Conservation (phyloP, 225 moss, liverwort and hornwort species). For the Asterella californica region DNA sequence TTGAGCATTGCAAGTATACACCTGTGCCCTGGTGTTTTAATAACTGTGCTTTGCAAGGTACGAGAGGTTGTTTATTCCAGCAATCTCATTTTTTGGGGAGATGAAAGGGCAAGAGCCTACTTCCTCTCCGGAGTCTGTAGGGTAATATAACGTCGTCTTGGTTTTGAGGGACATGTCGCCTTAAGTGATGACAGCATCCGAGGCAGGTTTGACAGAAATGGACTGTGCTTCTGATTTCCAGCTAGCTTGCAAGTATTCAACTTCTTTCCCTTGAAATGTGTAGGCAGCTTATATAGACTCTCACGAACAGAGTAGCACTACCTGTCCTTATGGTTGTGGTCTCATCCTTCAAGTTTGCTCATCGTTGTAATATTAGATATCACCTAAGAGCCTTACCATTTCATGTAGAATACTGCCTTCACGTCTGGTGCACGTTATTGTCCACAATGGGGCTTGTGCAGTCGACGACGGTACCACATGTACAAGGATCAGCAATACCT, state of each 20-base stretch:
- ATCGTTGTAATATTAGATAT: not conserved
- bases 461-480: not conserved
- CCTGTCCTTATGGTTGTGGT: not conserved
- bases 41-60: constrained; percentile 22
- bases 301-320: not conserved
- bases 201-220: constrained; percentile 10
- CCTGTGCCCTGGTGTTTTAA: constrained; percentile 24
- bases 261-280: not conserved
- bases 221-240: constrained; percentile 11
- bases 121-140: constrained; percentile 15
- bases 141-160: constrained; percentile 20
- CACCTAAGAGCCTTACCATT: not conserved
- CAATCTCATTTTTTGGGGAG: constrained; percentile 19
- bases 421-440: not conserved
- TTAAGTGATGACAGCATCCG: constrained; percentile 13
- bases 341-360: not conserved
- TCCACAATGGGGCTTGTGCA: not conserved
- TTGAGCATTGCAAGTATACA: constrained; percentile 24
- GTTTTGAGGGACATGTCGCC: constrained; percentile 13
- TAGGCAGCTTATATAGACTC: not conserved
- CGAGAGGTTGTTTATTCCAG: constrained; percentile 20
- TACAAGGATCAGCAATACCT: not conserved
- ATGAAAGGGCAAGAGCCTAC: constrained; percentile 24
- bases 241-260: constrained; percentile 9
- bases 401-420: not conserved